Evolutionary conservation across 2,329 filamentous ascomycete genomes (phyloP).

Genomic region (Microdochium bolleyi): DNA sequence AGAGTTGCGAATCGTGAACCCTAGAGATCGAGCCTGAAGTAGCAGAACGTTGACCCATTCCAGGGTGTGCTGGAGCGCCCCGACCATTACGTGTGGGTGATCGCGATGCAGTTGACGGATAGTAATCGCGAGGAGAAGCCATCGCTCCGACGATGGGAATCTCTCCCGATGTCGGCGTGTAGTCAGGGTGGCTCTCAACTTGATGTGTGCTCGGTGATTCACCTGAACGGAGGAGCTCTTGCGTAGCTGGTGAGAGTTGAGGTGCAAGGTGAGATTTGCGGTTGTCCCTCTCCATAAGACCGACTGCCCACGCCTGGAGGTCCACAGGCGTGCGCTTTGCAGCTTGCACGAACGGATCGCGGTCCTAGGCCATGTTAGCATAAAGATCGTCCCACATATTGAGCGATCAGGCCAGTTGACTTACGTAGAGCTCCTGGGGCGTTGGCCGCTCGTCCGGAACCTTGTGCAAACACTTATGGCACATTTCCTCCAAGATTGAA

Average conservation of each 20-base stretch:
- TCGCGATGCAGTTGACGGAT: constrained; percentile 32
- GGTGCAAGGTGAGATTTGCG: constrained; percentile 89
- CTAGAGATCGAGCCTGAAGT: constrained; percentile 47
- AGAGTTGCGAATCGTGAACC: constrained; percentile 24
- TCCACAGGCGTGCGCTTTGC: constrained; percentile 95
- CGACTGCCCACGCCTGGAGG: constrained; percentile 85
- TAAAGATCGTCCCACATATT: background rate
- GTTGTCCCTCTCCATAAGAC: constrained; percentile 90
- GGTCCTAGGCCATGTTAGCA: constrained; percentile 52
- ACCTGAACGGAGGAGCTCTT: constrained; percentile 61
- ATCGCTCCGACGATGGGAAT: constrained; percentile 59
- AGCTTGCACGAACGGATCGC: constrained; percentile 89
- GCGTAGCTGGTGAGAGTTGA: constrained; percentile 68
- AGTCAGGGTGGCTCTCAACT: constrained; percentile 34
- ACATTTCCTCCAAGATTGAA: constrained; percentile 89
- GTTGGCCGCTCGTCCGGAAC: constrained; percentile 83
- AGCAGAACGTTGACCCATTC: constrained; percentile 42
- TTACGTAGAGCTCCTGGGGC: constrained; percentile 84
- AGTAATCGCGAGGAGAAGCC: constrained; percentile 44
- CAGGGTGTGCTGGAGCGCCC: constrained; percentile 38
- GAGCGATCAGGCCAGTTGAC: too few species aligned
- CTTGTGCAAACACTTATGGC: constrained; percentile 91
- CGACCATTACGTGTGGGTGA: constrained; percentile 44
- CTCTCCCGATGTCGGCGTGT: constrained; percentile 63
- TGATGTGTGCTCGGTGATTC: constrained; percentile 47